Evolutionary conservation across 805 yeast species (phyloP), one percentile per base, ranked within the genome.

Genomic region (Vanderwaltozyma polyspora): DNA sequence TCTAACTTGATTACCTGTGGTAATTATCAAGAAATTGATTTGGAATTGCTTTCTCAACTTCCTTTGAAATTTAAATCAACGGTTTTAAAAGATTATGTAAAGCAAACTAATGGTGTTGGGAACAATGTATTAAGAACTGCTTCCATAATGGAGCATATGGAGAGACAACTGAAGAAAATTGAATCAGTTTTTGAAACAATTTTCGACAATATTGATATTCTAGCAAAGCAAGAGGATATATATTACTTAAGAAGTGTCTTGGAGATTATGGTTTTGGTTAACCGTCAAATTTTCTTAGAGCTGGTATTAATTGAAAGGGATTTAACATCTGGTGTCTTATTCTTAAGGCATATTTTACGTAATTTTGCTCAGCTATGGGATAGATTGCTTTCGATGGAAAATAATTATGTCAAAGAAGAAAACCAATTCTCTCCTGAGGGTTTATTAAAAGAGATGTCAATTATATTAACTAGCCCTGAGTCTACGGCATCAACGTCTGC

Each of bases 1-100:
- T 59, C 68, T 17, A 37, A 45, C 8, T 55, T 57, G 4, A 55
- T 73, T 11, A 48, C 55, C 15, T 32, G 40, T 7, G 79, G 77
- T 2, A 47, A 60, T 2, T 73, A 68, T 59, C 59, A 57, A 11
- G 39, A 36, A 8, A 37, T 49, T 3, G 44, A 46, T 17, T 46
- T 61, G 15, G 37, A 52, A 8, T 35, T 59, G n/a, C 40, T 57
- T 33, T 46, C 56, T 9, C 43, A 57, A 22, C 42, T 57, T 31
- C 46, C 60, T 5, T 44, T 57, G 46, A 45, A 51, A 34, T 38
- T 46, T 34, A 38, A 33, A 13, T 42, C 52, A n/a, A 19, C 22
- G 10, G 19, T 32, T n/a, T 27, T 32, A 12, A 21, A 28, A 15
- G 14, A 23, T 6, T 22, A 13, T 27, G 4, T 28, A 3, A n/a